These are phyloP conservation scores for Paramyrothecium sp. DNA, from an alignment of 2,329 filamentous ascomycete genomes.

Conservation along the genomic window DNA sequence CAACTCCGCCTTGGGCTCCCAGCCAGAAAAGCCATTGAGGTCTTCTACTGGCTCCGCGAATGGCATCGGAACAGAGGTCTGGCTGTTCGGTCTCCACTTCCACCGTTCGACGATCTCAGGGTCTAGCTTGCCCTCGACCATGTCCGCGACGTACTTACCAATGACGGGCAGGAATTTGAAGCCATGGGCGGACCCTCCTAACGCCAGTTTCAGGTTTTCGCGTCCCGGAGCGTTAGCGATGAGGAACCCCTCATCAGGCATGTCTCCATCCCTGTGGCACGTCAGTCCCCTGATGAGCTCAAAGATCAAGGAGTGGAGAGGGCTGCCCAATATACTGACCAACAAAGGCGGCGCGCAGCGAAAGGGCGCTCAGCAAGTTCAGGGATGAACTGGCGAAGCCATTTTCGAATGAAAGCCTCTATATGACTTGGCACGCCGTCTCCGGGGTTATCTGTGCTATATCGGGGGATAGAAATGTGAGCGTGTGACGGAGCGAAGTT, in stretches of 20 bases:
- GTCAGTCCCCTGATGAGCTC: not conserved
- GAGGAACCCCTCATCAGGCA: constrained; percentile 24
- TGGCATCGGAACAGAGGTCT: no score
- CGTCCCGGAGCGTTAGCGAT: constrained; percentile 15
- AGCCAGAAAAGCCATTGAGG: no score
- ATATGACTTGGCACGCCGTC: constrained; percentile 46
- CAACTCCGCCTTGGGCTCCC: no score
- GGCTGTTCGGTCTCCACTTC: constrained; percentile 17
- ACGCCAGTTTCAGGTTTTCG: constrained; percentile 44
- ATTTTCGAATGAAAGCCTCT: constrained; percentile 48
- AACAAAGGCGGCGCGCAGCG: constrained; percentile 47
- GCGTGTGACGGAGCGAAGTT: constrained; percentile 27
- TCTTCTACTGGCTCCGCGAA: no score
- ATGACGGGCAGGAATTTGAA: constrained; percentile 54
- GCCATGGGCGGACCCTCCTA: constrained; percentile 50
- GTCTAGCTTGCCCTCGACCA: constrained; percentile 29
- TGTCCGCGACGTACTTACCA: constrained; percentile 41
- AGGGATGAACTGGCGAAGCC: constrained; percentile 35
- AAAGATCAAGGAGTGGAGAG: not conserved
- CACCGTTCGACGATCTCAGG: constrained; percentile 38
- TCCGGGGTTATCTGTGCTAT: constrained; percentile 20
- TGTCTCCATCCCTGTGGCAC: constrained; percentile 24
- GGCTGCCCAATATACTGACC: constrained; percentile 39
- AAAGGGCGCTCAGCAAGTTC: constrained; percentile 46
- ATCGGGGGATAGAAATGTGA: no score